Evolutionary conservation across 1,139 yeast genomes (phyloP), one percentile per base, ranked within the genome.

Genomic region (Magnusiomyces magnusii): DNA sequence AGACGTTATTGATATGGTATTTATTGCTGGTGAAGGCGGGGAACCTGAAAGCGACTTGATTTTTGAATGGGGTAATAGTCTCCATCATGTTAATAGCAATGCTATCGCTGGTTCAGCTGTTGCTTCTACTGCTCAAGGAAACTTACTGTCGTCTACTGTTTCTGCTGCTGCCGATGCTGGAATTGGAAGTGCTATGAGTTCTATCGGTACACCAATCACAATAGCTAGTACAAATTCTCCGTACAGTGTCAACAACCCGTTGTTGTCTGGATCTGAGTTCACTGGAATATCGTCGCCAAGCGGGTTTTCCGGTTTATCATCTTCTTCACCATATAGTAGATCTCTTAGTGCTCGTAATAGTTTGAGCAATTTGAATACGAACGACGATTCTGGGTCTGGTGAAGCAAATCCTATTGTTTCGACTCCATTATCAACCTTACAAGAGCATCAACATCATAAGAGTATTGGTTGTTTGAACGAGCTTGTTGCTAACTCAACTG

Each of bases 21-120:
- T 69, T 54, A 79, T 86, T 64, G 79, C 84, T 39, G 81, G 87
- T 55, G 95, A 93, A 31, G 87, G 89, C 7, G 78, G 85, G 1
- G 83, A 87, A 1, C 82, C 62, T 21, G 59, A 86, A 1, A 78
- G 84, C 28, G 87, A 89, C 65, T 83, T 86, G 19, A 73, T 84
- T 47, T 87, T 83, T 73, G 85, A 82, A 58, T 81, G 80, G 72
- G 83, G 84, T 47, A 81, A 83, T 61, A 59, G 59, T 13, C 59
- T 69, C 34, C 68, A 68, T n/a, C 73, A 73, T 41, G 75, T 69
- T 34, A 44, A 19, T 23, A 5, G 15, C 49, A 21, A 7, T 19
- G 21, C 27, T 3, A 23, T 5, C 49, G 44, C 44, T 10, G 3
- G 5, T 17, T 39, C 44, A 3, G 19, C 19, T 17, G 17, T 10